Conservation (phyloP, 2,329 filamentous ascomycete genomes). For the Aspergillus sclerotialis region DNA sequence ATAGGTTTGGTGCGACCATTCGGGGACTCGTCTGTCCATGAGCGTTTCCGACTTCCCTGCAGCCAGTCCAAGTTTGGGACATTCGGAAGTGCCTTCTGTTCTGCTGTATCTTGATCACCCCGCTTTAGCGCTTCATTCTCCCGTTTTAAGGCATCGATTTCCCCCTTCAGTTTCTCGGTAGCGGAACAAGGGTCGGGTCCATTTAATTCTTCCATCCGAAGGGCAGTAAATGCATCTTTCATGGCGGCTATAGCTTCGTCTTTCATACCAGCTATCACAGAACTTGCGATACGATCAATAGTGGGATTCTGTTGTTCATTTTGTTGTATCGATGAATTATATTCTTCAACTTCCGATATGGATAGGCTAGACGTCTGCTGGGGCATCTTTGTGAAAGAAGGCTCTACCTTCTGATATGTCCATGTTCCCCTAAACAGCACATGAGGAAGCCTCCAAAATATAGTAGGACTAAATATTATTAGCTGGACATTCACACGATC, state of each 20-base stretch:
- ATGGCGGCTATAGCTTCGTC: constrained; percentile 35
- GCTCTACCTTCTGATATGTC: no score
- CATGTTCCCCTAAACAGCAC: constrained; percentile 32
- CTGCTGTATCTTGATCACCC: constrained; percentile 26
- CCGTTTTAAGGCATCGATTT: constrained; percentile 31
- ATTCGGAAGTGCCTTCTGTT: constrained; percentile 7
- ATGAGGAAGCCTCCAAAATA: constrained; percentile 35
- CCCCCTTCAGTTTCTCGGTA: no score
- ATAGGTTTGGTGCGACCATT: constrained; percentile 18
- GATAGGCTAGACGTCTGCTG: no score
- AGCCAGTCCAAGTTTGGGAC: constrained; percentile 27
- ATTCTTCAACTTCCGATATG: constrained; percentile 8
- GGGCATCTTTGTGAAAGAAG: no score
- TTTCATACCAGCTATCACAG: constrained; percentile 30
- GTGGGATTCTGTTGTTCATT: constrained; percentile 31
- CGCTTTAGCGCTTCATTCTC: constrained; percentile 32
- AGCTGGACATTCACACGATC: constrained; percentile 3
- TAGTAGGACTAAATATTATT: constrained; percentile 20
- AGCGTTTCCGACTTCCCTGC: constrained; percentile 25
- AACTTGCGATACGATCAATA: constrained; percentile 32
- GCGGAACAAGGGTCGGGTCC: constrained; percentile 15
- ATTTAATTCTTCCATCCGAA: constrained; percentile 32
- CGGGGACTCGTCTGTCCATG: constrained; percentile 22
- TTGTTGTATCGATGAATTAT: constrained; percentile 22
- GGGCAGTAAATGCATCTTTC: constrained; percentile 30